Conservation (phyloP, 306 rosid species). For the Ammopiptanthus mongolicus region DNA sequence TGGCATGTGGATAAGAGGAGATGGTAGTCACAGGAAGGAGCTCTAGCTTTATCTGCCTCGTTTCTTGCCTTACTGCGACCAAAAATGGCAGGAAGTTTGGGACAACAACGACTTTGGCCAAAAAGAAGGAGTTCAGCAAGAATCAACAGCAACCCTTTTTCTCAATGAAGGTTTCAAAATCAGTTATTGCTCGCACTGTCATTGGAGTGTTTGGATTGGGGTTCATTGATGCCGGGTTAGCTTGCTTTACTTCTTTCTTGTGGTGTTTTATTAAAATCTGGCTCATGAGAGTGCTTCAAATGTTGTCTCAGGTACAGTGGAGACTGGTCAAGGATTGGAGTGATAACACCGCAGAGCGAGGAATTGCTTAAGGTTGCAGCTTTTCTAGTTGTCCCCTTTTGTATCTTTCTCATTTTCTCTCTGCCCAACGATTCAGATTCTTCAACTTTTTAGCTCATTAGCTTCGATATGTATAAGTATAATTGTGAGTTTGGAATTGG, state of each 20-base stretch:
- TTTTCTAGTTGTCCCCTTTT: constrained; percentile 63
- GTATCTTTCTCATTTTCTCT: constrained; percentile 49
- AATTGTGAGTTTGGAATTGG: not conserved
- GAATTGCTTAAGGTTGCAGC: constrained; percentile 66
- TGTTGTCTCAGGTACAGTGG: constrained; percentile 70
- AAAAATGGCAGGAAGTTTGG: constrained; percentile 29
- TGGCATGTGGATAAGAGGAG: not conserved
- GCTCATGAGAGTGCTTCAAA: not conserved
- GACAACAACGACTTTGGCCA: constrained; percentile 16
- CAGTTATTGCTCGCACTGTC: constrained; percentile 48
- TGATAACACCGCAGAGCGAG: constrained; percentile 56
- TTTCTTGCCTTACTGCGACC: constrained; percentile 18
- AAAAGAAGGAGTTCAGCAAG: constrained; percentile 33
- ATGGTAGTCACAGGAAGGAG: constrained; percentile 35
- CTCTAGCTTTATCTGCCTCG: constrained; percentile 22
- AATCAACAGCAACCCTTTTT: constrained; percentile 9
- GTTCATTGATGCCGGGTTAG: constrained; percentile 79
- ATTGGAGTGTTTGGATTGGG: constrained; percentile 71
- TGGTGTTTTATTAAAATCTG: not conserved
- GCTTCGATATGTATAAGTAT: not conserved
- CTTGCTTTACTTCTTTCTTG: not conserved
- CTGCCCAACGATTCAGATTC: constrained; percentile 29
- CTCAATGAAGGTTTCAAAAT: constrained; percentile 37
- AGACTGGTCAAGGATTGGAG: constrained; percentile 97
- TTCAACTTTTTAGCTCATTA: constrained; percentile 10